Conservation (phyloP, 2,329 filamentous ascomycete genomes). For the Dendryphion nanum region DNA sequence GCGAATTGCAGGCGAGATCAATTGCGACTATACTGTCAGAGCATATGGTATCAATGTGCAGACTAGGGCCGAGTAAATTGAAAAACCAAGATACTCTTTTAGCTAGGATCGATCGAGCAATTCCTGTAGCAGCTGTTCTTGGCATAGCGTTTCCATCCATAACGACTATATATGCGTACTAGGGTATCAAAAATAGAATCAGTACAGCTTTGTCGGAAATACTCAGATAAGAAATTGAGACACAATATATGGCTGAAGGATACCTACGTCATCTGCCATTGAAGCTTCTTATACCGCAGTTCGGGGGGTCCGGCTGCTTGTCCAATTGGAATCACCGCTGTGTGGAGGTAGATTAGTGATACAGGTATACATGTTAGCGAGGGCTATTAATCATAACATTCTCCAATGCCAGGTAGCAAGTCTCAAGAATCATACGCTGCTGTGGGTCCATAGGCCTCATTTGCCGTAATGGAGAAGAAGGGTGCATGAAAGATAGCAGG, state of each 20-base stretch:
- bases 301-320: conserved; percentile 1
- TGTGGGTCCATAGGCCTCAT: conserved; percentile 18
- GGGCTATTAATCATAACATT: conserved; percentile 5
- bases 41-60: conserved; percentile 19
- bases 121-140: neutral
- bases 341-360: neutral
- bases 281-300: neutral
- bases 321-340: conserved; percentile 6
- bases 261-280: conserved; percentile 2
- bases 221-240: no score
- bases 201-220: no score
- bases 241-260: neutral
- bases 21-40: conserved; percentile 5
- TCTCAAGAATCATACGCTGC: conserved; percentile 15
- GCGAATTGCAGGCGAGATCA: conserved; percentile 7
- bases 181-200: no score
- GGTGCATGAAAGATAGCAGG: conserved; percentile 8
- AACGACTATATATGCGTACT: no score
- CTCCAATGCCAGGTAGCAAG: conserved; percentile 16
- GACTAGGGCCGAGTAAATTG: conserved; percentile 12
- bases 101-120: conserved; percentile 1
- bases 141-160: neutral
- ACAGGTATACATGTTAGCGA: neutral
- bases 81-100: conserved; percentile 15
- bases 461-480: conserved; percentile 10